Base-by-base conservation (phyloP, 2,329 filamentous ascomycete species). In the Fusarium devonianum region DNA sequence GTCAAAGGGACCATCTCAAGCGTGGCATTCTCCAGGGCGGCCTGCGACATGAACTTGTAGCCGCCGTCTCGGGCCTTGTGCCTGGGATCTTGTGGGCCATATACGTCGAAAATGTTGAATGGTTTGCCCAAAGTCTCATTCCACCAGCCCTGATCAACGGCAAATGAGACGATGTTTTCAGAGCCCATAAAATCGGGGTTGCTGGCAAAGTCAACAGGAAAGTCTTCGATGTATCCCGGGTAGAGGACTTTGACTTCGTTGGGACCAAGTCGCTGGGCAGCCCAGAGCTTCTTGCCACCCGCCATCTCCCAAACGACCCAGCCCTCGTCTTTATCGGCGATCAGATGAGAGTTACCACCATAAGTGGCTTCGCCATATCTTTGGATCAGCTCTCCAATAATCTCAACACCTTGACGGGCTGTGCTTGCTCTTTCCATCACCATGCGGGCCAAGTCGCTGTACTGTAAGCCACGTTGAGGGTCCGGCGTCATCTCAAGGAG, bases 241-340 rank as follows among this genome's bases (percentile, higher is more conserved):
- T 63, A 63, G 0, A 63, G 41, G 0, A 64, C 60, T 7, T 62
- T 63, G 19, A 64, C 60, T 7, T 63, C 55, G 2, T 60, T 51
- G 0, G 60, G 39, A 2, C 60, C 60, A 9, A 64, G 58, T 5
- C 58, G 55, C 8, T 63, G 58, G 2, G 60, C 60, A 12, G 60
- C 60, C 60, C 60, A 63, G 2, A 63, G 60, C 2, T 61, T 61
- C 9, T 50, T 35, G 0, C 60, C 60, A 1, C 60, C 60, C 1
- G 60, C 60, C 60, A 63, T 63, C 3, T 63, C 60, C 60, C 60
- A 63, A 3, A 63, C 60, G 1, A 63, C 28, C 60, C 60, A 63
- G 0, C 60, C 60, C 25, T 63, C 60, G 2, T 62, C 55, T 11
- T 62, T 58, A 12, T 63, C 60, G 5, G 60, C 60, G 1, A 63